Percentiles rank a stretch among this genome's conserved stretches.
These are phyloP conservation scores for Huntiella moniliformis DNA, from an alignment of 2,329 filamentous ascomycete species.

Conservation along the genomic window DNA sequence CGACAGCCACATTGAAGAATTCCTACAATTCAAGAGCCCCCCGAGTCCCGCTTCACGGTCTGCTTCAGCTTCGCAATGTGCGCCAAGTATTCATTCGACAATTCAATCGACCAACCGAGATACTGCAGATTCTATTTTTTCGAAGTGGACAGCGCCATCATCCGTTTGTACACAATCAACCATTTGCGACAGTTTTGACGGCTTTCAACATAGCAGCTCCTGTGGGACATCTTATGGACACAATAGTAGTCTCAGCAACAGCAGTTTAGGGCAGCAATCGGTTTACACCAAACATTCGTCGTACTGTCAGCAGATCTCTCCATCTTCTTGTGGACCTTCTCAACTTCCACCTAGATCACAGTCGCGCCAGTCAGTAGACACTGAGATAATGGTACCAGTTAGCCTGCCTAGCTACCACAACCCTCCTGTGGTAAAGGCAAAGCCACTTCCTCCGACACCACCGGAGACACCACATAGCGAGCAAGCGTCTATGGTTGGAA, in stretches of 20 bases:
- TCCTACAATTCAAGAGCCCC: slow-evolving; percentile 2
- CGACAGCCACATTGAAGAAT: neutral
- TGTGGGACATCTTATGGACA: neutral
- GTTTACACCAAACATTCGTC: slow-evolving; percentile 17
- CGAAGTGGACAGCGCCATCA: slow-evolving; percentile 4
- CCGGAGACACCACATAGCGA: slow-evolving; percentile 8
- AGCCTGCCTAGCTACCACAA: neutral
- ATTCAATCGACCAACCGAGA: neutral
- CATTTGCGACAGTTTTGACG: slow-evolving; percentile 3
- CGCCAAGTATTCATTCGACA: neutral
- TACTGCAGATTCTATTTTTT: slow-evolving; percentile 8
- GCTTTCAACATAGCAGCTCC: slow-evolving; percentile 1
- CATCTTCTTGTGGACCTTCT: slow-evolving; percentile 18
- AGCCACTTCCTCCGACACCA: slow-evolving; percentile 5
- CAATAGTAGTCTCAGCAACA: neutral
- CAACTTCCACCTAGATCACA: slow-evolving; percentile 22
- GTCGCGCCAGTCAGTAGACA: slow-evolving; percentile 16
- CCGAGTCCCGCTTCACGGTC: slow-evolving; percentile 5
- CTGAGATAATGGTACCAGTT: neutral
- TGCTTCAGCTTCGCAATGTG: slow-evolving; percentile 2
- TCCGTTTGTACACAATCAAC: slow-evolving; percentile 8
- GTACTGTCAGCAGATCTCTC: slow-evolving; percentile 20
- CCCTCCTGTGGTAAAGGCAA: neutral
- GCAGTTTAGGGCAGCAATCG: slow-evolving; percentile 5
- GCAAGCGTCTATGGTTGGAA: neutral